Base-by-base conservation (phyloP, 495 filamentous ascomycete genomes). In the Talaromyces stipitatus region DNA sequence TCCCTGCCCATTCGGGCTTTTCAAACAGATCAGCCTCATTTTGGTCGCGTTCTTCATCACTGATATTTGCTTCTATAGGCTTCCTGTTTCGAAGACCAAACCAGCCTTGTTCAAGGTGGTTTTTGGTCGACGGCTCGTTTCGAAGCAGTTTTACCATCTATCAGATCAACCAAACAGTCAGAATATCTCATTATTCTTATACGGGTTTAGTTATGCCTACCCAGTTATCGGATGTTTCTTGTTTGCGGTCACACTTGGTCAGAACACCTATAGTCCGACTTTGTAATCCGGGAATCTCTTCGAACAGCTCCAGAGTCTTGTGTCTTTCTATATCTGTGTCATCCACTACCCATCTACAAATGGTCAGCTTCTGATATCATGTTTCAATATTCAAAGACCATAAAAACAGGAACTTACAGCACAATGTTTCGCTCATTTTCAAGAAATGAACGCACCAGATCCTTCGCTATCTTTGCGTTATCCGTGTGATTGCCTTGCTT, bases 141-240 rank as follows among this genome's bases (percentile, higher is more conserved):
- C 48, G 48, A 30, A 51, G 48, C 24, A 51, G 27, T 51, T 51
- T 51, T 30, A 51, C 48, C 48, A 51, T 51, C 48, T 51, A 51
- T 30, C 11, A n/a, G 27, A 30, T 18, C 2, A 51, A 10, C n/a
- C n/a, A n/a, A n/a, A n/a, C 27, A 51, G 48, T 9, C 16, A 51
- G 14, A 2, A 24, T 16, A 51, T 16, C 8, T 7, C 4, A 12
- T 2, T 10, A 2, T 51, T 51, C 14, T 47, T 26, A 14, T 14
- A 26, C 22, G 18, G 4, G 22, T 9, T 47, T 2, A 20, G n/a
- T n/a, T n/a, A n/a, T n/a, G n/a, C 48, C 18, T 12, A 51, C 48
- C 48, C 48, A 51, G n/a, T 30, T 11, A 51, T 51, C 48, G n/a
- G 48, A 51, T 51, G 48, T 51, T 51, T 51, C 48, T 51, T 51